These are phyloP conservation scores for Biscogniauxia mediterranea DNA, from an alignment of 2,329 filamentous ascomycete genomes.

Conservation along the genomic window DNA sequence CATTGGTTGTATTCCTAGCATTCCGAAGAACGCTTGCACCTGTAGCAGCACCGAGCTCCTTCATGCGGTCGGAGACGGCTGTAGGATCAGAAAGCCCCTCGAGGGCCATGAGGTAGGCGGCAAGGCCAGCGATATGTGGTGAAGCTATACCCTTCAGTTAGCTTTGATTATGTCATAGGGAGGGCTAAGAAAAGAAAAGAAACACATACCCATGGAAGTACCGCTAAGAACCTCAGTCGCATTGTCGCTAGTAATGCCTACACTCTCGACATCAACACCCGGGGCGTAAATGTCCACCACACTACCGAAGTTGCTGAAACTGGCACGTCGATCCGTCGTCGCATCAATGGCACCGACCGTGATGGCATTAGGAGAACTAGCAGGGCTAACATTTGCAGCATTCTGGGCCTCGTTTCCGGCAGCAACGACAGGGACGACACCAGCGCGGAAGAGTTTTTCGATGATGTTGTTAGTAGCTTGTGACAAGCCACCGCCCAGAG, in stretches of 20 bases:
- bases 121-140: slow-evolving; percentile 66
- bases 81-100: slow-evolving; percentile 47
- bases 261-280: slow-evolving; percentile 53
- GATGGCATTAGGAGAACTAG: slow-evolving; percentile 54
- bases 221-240: slow-evolving; percentile 48
- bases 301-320: slow-evolving; percentile 58
- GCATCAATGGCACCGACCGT: slow-evolving; percentile 60
- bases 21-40: slow-evolving; percentile 46
- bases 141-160: slow-evolving; percentile 47
- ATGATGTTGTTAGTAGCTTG: slow-evolving; percentile 55
- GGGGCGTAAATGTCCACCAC: slow-evolving; percentile 55
- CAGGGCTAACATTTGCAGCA: slow-evolving; percentile 51
- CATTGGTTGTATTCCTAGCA: slow-evolving; percentile 43
- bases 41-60: slow-evolving; percentile 48
- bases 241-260: slow-evolving; percentile 49
- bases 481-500: slow-evolving; percentile 51
- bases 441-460: slow-evolving; percentile 45
- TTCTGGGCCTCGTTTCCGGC: slow-evolving; percentile 58
- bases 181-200: not conserved
- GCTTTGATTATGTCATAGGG: not conserved
- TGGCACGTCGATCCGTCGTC: slow-evolving; percentile 45
- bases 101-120: slow-evolving; percentile 63
- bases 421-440: slow-evolving; percentile 57
- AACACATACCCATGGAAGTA: slow-evolving; percentile 52
- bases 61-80: slow-evolving; percentile 48